Percentiles rank a stretch among this genome's conserved stretches.
Conservation (phyloP, 495 filamentous ascomycete genomes). For the Elaphomyces granulatus region DNA sequence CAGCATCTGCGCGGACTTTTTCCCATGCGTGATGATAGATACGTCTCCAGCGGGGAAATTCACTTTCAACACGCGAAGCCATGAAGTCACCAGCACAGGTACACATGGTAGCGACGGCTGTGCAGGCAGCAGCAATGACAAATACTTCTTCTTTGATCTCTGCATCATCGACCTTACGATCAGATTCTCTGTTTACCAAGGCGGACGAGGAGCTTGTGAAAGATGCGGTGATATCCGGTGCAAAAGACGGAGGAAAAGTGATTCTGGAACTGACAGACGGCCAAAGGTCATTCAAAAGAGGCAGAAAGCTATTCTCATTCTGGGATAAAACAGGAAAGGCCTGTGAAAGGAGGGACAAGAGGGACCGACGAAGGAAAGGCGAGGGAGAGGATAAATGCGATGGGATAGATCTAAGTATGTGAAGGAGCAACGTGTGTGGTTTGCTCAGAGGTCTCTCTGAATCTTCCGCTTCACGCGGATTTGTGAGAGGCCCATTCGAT, state of each 20-base stretch:
- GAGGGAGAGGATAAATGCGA: conserved; percentile 78
- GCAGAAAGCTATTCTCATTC: conserved; percentile 71
- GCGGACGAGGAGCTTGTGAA: conserved; percentile 13
- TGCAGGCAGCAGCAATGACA: conserved; percentile 54
- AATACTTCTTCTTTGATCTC: conserved; percentile 52
- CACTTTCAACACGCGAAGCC: conserved; percentile 47
- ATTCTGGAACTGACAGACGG: conserved; percentile 58
- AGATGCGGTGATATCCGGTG: conserved; percentile 20
- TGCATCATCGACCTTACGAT: conserved; percentile 8
- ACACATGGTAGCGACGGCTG: conserved; percentile 45
- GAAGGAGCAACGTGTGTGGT: conserved; percentile 46
- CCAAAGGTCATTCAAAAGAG: conserved; percentile 81
- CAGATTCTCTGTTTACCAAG: conserved; percentile 6
- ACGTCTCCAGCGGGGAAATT: conserved; percentile 46
- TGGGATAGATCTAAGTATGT: conserved; percentile 56
- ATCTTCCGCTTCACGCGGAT: conserved; percentile 37
- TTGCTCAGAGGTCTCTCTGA: conserved; percentile 38
- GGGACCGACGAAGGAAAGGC: conserved; percentile 56
- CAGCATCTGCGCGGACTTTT: conserved; percentile 25
- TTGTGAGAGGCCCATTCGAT: conserved; percentile 25
- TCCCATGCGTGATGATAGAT: conserved; percentile 29
- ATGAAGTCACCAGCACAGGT: conserved; percentile 68
- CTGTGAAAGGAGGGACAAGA: conserved; percentile 59
- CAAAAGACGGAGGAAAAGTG: conserved; percentile 25
- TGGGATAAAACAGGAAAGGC: conserved; percentile 51